Evolutionary conservation across 1,284 basidiomycete species (phyloP).

Genomic region (Ceratobasidium sp.): DNA sequence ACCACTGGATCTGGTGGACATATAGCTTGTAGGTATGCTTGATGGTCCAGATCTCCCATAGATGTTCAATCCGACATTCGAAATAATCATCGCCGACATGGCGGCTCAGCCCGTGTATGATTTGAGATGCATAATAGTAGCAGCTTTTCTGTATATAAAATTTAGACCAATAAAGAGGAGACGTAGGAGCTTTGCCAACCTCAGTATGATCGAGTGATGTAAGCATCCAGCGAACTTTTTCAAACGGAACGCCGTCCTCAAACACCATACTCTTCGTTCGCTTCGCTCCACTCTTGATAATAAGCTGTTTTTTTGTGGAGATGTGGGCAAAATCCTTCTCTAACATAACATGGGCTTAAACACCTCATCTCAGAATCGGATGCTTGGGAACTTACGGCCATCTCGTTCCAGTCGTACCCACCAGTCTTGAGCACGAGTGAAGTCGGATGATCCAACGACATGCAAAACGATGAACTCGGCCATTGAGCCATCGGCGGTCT

Average conservation of each 20-base stretch:
- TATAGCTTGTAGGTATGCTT: not conserved
- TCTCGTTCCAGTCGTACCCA: slow-evolving; percentile 29
- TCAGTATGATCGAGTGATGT: not conserved
- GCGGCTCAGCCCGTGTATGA: slow-evolving; percentile 9
- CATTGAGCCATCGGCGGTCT: slow-evolving; percentile 11
- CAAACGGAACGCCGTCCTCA: not conserved
- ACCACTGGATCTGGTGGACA: slow-evolving; percentile 17
- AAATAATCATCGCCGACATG: slow-evolving; percentile 12
- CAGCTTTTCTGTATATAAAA: slow-evolving; percentile 9
- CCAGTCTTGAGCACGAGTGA: not conserved
- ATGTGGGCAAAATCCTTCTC: not conserved
- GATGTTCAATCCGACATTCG: slow-evolving; percentile 20
- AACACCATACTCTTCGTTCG: slow-evolving; percentile 2
- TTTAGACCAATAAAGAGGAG: not conserved
- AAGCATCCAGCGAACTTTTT: slow-evolving; percentile 2
- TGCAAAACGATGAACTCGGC: slow-evolving; percentile 17
- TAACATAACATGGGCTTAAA: not conserved
- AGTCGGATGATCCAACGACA: slow-evolving; percentile 2
- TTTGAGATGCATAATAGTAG: slow-evolving; percentile 18
- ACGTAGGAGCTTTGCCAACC: not conserved
- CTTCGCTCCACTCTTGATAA: not conserved
- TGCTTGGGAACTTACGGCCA: not conserved
- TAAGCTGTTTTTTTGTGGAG: not conserved
- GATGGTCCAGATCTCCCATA: slow-evolving; percentile 22
- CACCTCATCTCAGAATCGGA: not conserved